A percentile compares a stretch with the other conserved stretches of the same genome.
These are phyloP conservation scores for Glebionis coronaria DNA, from an alignment of 129 eudicot genomes.

Conservation along the genomic window DNA sequence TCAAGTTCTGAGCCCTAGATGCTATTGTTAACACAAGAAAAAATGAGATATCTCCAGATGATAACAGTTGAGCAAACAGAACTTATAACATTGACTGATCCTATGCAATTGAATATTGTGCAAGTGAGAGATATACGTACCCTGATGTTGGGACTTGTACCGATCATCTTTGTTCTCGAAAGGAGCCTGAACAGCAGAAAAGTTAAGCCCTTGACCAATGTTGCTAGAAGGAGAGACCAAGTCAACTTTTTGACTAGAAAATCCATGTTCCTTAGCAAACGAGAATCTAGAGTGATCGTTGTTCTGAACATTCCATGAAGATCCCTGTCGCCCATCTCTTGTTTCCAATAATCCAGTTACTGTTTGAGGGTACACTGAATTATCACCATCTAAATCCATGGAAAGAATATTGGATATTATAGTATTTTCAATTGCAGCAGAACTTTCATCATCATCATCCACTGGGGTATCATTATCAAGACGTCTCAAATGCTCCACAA, in stretches of 20 bases:
- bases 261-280: slow-evolving; percentile 45
- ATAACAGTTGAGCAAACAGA: background rate
- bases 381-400: slow-evolving; percentile 59
- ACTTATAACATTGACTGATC: too few species aligned
- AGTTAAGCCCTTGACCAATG: slow-evolving; percentile 28
- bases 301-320: slow-evolving; percentile 47
- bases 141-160: slow-evolving; percentile 43
- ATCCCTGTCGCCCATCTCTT: slow-evolving; percentile 40
- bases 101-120: too few species aligned
- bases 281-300: slow-evolving; percentile 55
- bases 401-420: slow-evolving; percentile 76
- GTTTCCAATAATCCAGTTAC: slow-evolving; percentile 40
- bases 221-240: slow-evolving; percentile 38
- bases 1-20: slow-evolving; percentile 41
- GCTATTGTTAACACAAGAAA: slow-evolving; percentile 35
- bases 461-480: slow-evolving; percentile 45
- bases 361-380: slow-evolving; percentile 41
- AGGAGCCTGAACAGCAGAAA: slow-evolving; percentile 32
- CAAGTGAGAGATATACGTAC: slow-evolving; percentile 26
- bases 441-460: slow-evolving; percentile 40
- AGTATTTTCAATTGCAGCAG: slow-evolving; percentile 63
- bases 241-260: slow-evolving; percentile 39
- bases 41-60: background rate
- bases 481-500: slow-evolving; percentile 81
- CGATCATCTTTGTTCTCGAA: slow-evolving; percentile 43